Evolutionary conservation across 2,329 filamentous ascomycete species (phyloP).

Genomic region (Pyricularia sp.): DNA sequence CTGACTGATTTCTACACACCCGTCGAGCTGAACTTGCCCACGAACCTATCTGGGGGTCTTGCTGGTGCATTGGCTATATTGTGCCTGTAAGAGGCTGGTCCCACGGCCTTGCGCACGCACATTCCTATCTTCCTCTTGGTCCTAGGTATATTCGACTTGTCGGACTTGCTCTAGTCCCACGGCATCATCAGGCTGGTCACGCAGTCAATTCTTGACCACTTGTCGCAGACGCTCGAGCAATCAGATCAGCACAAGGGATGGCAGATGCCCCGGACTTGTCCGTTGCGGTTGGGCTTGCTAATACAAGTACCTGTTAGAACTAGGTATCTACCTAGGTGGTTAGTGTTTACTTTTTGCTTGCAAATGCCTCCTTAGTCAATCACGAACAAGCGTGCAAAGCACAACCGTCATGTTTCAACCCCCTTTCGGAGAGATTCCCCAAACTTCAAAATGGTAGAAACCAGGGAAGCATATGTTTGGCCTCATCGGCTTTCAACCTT

Average conservation of each 20-base stretch:
- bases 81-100: not conserved
- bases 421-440: not conserved
- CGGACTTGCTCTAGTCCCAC: not conserved
- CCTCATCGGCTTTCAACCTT: not conserved
- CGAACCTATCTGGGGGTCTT: not conserved
- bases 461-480: not conserved
- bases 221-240: not conserved
- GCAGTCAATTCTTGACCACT: not conserved
- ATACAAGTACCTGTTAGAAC: not conserved
- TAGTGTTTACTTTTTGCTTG: not conserved
- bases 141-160: not conserved
- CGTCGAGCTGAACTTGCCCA: not conserved
- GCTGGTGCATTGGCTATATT: not conserved
- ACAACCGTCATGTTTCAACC: not conserved
- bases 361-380: not conserved
- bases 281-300: not conserved
- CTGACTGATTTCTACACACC: not conserved
- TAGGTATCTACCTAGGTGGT: not conserved
- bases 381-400: not conserved
- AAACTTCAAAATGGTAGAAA: not conserved
- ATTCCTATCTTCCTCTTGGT: not conserved
- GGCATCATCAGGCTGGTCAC: not conserved
- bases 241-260: not conserved
- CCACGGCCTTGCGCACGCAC: not conserved
- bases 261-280: not conserved